Evolutionary conservation across 805 yeast genomes (phyloP), one percentile per base, ranked within the genome.

Genomic region (Metschnikowia lochheadii): DNA sequence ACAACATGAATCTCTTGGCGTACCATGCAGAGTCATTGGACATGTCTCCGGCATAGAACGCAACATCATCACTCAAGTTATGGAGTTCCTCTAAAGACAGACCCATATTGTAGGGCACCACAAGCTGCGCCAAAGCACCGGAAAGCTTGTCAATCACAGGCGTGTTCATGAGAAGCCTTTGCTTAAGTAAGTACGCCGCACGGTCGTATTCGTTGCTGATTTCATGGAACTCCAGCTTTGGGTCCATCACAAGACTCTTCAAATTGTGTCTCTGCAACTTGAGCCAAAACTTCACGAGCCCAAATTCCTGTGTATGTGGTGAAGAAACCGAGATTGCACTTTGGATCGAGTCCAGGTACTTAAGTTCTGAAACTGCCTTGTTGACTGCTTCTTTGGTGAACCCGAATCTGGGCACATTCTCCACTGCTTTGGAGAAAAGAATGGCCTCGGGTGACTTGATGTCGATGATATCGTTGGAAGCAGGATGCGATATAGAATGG

Each of bases 11-110:
- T 56, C 99, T 75, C 63, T 90, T 87, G n/a, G 95, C 74, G 66
- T 92, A 92, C 99, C 99, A 92, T 3, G 89, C 85, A 64, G 87
- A 84, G 65, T 89, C 96, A 56, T 83, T 83, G 18, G 94, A 79
- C 48, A 67, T 62, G 63, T 91, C 97, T 10, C 91, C 94, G 0
- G 96, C 83, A 58, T 81, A 82, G 66, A 69, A 89, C 41, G 88
- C 80, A 52, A 92, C 76, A 63, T 94, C 98, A 68, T 92, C 98
- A 11, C 89, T 77, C 49, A 91, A 74, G 47, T 80, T 77, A 58
- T 83, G 86, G 50, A 94, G 77, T 61, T 89, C 95, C 35, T 78
- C 79, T 45, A 87, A 59, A 0, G 94, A 80, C 29, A 63, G 57
- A 3, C 72, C 64, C 32, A 85, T 43, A 62, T 87, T 85, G 46